These are phyloP conservation scores for Talinum fruticosum DNA, from an alignment of 148 eudicot species.

Conservation along the genomic window DNA sequence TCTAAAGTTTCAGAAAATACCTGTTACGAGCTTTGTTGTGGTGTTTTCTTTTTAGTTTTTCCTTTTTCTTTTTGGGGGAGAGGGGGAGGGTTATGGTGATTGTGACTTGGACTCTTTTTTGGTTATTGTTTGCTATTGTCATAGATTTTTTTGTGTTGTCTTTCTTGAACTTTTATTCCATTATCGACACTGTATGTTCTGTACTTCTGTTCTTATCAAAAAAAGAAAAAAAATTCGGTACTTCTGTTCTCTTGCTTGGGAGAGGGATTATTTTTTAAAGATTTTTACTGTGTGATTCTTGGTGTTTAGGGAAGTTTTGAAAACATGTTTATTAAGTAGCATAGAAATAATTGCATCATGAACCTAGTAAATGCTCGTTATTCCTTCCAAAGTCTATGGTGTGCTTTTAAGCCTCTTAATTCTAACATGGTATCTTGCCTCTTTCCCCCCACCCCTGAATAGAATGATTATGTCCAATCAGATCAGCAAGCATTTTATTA, in stretches of 20 bases:
- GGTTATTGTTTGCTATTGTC: not conserved
- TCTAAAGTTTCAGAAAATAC: not conserved
- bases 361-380: not conserved
- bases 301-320: not conserved
- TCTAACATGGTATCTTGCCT: not conserved
- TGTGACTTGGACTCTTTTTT: not conserved
- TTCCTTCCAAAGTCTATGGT: not conserved
- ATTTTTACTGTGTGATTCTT: not conserved
- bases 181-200: not conserved
- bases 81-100: not conserved
- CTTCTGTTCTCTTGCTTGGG: not conserved
- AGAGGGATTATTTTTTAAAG: not conserved
- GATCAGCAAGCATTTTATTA: conserved; percentile 86
- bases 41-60: no score
- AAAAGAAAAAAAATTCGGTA: no score
- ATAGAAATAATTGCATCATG: not conserved
- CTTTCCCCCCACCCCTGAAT: conserved; percentile 22
- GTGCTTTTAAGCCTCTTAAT: not conserved
- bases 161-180: not conserved
- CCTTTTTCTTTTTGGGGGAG: not conserved
- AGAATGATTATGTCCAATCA: conserved; percentile 75
- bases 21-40: not conserved
- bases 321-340: not conserved
- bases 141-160: not conserved
- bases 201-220: no score